Conservation (phyloP, 2,329 filamentous ascomycete genomes). For the Xylariaceae sp. region DNA sequence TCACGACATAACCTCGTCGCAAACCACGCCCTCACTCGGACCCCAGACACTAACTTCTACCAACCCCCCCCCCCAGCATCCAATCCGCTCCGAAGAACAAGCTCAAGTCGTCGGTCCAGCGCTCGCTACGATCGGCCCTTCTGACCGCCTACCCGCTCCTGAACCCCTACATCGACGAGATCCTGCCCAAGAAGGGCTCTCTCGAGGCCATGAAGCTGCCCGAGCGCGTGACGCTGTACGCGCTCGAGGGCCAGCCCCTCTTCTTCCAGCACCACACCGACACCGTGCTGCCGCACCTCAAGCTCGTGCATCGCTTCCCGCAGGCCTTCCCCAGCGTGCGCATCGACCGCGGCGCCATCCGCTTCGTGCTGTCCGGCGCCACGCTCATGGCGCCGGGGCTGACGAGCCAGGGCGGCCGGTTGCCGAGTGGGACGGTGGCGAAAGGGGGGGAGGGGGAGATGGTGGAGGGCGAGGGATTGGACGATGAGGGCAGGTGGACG, state of each 20-base stretch:
- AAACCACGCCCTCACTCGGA: not conserved
- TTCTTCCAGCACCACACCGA: conserved; percentile 80
- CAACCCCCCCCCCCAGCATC: conserved; percentile 48
- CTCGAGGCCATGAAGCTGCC: conserved; percentile 89
- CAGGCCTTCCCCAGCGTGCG: conserved; percentile 76
- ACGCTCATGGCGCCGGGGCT: conserved; percentile 95
- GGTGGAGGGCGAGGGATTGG: conserved; percentile 13
- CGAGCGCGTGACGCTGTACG: conserved; percentile 85
- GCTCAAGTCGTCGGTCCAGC: conserved; percentile 94
- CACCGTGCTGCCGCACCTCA: conserved; percentile 79
- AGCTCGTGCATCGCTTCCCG: conserved; percentile 86
- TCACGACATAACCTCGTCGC: conserved; percentile 7
- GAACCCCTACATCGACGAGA: conserved; percentile 83
- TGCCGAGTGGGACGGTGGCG: conserved; percentile 51
- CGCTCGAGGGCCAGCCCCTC: conserved; percentile 70
- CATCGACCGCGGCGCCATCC: conserved; percentile 93
- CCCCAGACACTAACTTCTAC: conserved; percentile 5
- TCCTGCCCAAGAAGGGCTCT: conserved; percentile 91
- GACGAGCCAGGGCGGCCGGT: conserved; percentile 74
- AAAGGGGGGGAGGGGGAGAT: conserved; percentile 26
- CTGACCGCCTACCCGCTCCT: conserved; percentile 82
- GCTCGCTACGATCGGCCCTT: conserved; percentile 76
- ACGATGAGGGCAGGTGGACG: conserved; percentile 46
- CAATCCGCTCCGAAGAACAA: conserved; percentile 80
- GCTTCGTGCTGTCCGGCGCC: conserved; percentile 90